phyloP scores from a whole-genome alignment of 169 alveolate genomes.

The Cryptosporidium sp. region DNA sequence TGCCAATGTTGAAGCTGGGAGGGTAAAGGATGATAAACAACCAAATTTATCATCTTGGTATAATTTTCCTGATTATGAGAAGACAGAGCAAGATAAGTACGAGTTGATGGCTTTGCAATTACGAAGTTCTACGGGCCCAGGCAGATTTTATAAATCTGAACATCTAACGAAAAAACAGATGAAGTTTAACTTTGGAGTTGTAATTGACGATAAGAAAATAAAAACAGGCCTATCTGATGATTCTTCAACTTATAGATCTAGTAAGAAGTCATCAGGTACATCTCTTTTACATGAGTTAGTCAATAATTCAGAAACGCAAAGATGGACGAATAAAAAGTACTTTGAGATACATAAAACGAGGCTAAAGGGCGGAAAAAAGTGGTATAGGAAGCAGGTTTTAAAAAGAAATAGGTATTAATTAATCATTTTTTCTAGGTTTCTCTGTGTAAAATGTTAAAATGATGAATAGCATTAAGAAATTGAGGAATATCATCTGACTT shows the following conservation, averaged over 20 bases:
- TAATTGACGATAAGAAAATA: conserved; percentile 8
- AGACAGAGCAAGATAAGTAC: neutral
- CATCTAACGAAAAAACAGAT: neutral
- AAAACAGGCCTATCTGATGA: conserved; percentile 43
- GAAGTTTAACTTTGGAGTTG: conserved; percentile 38
- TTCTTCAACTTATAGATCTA: conserved; percentile 17
- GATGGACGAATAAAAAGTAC: conserved; percentile 68
- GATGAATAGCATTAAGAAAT: conserved; percentile 7
- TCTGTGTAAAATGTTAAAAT: neutral
- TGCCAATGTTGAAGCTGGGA: neutral
- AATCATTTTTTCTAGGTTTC: neutral
- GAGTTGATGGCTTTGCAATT: conserved; percentile 50
- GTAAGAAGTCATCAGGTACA: conserved; percentile 11
- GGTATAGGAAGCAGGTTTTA: conserved; percentile 67
- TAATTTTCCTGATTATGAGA: conserved; percentile 20
- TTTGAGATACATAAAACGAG: conserved; percentile 33
- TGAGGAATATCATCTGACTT: conserved; percentile 58
- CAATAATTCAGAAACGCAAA: conserved; percentile 56
- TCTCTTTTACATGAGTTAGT: conserved; percentile 48
- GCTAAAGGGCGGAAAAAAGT: conserved; percentile 47
- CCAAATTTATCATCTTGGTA: conserved; percentile 15
- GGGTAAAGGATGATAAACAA: neutral
- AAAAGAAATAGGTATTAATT: conserved; percentile 47
- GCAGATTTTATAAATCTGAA: conserved; percentile 50
- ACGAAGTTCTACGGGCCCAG: conserved; percentile 44